Base-by-base conservation (phyloP, 2,329 filamentous ascomycete genomes). In the Penicillium carneum region DNA sequence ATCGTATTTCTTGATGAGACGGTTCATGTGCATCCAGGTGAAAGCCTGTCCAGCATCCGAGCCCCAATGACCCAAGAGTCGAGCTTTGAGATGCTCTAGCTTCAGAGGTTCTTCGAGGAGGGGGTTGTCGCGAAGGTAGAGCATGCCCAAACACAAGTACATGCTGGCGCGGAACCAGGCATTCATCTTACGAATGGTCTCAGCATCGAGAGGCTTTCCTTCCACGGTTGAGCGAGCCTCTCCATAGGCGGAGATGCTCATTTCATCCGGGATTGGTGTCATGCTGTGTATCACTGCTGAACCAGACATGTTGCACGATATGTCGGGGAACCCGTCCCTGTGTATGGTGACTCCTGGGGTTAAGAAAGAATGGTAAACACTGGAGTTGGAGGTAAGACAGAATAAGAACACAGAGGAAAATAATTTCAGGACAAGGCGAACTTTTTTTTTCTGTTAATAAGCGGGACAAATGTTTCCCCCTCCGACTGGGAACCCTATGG, bases 11-110 rank as follows among this genome's bases (percentile, higher is more conserved):
- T 90, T 92, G 82, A 93, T 92, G 61, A 93, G 80, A 36, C 90
- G 88, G 77, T 93, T 93, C 83, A 92, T 90, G 79, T 93, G 90
- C 80, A 92, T 90, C 76, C 88, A 93, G 36, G 89, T 90, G 77
- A 93, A 93, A 61, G 89, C 88, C 76, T 93, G 90, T 14, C 90
- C 90, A n/a, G 90, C 88, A 51, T 90, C 90, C 2, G 89, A 91
- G 56, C 90, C 90, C 83, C 91, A 93, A 74, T 93, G 90, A 41
- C 90, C 90, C 2, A 93, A 82, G 9, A 93, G 81, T 66, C 90
- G 86, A 61, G 85, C 83, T 79, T 93, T 93, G 79, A 93, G 82
- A 72, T 93, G 88, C 56, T 91, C 86, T 34, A 85, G 79, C 68
- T 86, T 86, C 65, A 92, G 82, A 1, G 89, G 88, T 68, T 92